Percentiles rank a stretch among this genome's conserved stretches.
phyloP scores from a whole-genome alignment of 352 stramenopile species.

The Globisporangium uncinulatum region DNA sequence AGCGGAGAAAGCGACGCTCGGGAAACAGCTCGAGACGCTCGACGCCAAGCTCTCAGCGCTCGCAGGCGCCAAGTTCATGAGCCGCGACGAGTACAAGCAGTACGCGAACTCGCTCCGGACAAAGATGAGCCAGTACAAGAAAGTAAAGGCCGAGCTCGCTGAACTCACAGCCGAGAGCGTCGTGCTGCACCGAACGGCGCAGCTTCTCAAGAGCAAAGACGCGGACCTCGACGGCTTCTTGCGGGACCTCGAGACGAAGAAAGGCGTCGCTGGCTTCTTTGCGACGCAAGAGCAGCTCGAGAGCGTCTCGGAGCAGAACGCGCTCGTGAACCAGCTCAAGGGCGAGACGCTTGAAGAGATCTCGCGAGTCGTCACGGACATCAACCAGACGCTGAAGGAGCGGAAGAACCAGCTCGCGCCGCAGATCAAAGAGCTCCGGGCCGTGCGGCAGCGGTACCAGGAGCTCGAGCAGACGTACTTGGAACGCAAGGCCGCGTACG shows the following conservation, averaged over 20 bases:
- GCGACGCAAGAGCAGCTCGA: slow-evolving; percentile 87
- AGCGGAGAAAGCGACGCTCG: slow-evolving; percentile 48
- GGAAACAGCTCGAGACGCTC: slow-evolving; percentile 67
- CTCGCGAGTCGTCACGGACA: slow-evolving; percentile 86
- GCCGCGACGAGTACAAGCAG: slow-evolving; percentile 87
- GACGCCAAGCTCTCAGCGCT: slow-evolving; percentile 61
- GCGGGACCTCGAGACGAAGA: slow-evolving; percentile 75
- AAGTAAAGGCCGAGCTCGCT: slow-evolving; percentile 83
- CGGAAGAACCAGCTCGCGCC: slow-evolving; percentile 90
- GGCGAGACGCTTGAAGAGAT: slow-evolving; percentile 93
- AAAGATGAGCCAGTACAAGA: slow-evolving; percentile 91
- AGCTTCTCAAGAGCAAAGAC: slow-evolving; percentile 85
- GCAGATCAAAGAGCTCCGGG: slow-evolving; percentile 89
- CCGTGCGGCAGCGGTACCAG: slow-evolving; percentile 84
- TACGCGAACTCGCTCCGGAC: slow-evolving; percentile 86
- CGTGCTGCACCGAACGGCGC: slow-evolving; percentile 89
- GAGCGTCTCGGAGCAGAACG: slow-evolving; percentile 82
- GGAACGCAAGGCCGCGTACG: slow-evolving; percentile 86
- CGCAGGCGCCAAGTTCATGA: slow-evolving; percentile 73
- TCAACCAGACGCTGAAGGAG: slow-evolving; percentile 89
- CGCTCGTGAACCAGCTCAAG: slow-evolving; percentile 89
- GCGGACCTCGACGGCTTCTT: slow-evolving; percentile 84
- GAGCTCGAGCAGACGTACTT: slow-evolving; percentile 88
- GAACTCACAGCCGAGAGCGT: slow-evolving; percentile 85
- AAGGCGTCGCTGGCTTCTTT: slow-evolving; percentile 81